A percentile compares a stretch with the other conserved stretches of the same genome.
phyloP scores from a whole-genome alignment of 495 filamentous ascomycete species.

The Penicillium cataractarum region DNA sequence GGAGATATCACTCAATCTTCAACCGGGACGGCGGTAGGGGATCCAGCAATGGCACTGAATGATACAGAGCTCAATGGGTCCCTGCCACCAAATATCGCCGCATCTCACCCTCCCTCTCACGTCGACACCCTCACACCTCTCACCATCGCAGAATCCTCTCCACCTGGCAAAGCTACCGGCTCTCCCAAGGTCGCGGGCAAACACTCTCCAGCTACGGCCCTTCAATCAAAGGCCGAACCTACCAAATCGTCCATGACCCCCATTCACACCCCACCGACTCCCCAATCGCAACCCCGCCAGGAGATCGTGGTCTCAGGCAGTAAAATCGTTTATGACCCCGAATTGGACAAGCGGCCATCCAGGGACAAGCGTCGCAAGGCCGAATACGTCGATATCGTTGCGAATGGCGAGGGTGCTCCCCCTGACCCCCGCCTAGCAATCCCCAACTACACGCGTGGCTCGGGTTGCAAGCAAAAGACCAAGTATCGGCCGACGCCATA shows the following conservation, averaged over 20 bases:
- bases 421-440: conserved; percentile 78
- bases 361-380: conserved; percentile 71
- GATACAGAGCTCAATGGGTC: conserved; percentile 49
- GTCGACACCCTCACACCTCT: conserved; percentile 72
- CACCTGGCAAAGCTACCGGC: conserved; percentile 59
- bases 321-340: conserved; percentile 76
- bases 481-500: conserved; percentile 78
- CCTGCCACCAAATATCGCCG: conserved; percentile 28
- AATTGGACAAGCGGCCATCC: conserved; percentile 61
- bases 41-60: conserved; percentile 68
- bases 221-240: conserved; percentile 19
- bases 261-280: conserved; percentile 52
- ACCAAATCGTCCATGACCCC: conserved; percentile 48
- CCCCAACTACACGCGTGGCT: conserved; percentile 57
- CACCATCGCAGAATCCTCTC: conserved; percentile 77
- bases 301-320: conserved; percentile 66
- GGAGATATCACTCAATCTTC: conserved; percentile 16
- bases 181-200: conserved; percentile 48
- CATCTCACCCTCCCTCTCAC: conserved; percentile 48
- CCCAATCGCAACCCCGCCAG: conserved; percentile 63
- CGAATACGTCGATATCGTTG: conserved; percentile 71
- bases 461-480: conserved; percentile 68
- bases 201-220: conserved; percentile 16
- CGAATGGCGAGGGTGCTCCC: conserved; percentile 65
- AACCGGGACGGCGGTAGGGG: conserved; percentile 53